These are phyloP conservation scores for Rhodocollybia butyracea DNA, from an alignment of 768 basidiomycete species.

Conservation along the genomic window DNA sequence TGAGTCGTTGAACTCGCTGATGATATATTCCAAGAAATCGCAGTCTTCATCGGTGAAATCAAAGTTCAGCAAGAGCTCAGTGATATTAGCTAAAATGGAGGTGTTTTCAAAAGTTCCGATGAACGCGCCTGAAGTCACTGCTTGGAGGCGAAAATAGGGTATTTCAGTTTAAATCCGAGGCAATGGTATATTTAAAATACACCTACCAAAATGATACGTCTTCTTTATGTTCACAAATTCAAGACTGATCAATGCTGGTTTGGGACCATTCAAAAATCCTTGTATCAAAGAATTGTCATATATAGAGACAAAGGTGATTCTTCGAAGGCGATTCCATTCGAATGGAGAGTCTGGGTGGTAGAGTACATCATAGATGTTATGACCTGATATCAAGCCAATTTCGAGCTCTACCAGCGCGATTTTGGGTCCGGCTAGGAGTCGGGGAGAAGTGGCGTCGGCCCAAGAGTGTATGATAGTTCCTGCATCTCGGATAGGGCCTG, in stretches of 20 bases:
- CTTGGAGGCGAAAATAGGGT: background rate
- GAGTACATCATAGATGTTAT: background rate
- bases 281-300: slow-evolving; percentile 2
- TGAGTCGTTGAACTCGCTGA: background rate
- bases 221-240: background rate
- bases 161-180: background rate
- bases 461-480: background rate
- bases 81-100: background rate
- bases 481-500: background rate
- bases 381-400: background rate
- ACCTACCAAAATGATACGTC: slow-evolving; percentile 4
- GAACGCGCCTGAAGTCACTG: slow-evolving; percentile 1
- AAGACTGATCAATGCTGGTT: background rate
- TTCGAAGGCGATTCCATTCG: background rate
- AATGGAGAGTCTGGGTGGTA: background rate
- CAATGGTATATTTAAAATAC: background rate
- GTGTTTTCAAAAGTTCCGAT: background rate
- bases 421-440: background rate
- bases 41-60: background rate
- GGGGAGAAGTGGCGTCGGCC: background rate
- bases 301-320: background rate
- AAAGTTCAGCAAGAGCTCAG: background rate
- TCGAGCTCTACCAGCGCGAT: background rate
- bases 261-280: slow-evolving; percentile 1
- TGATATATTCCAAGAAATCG: background rate